phyloP scores from a whole-genome alignment of 495 filamentous ascomycete species.

The Apodospora peruviana region DNA sequence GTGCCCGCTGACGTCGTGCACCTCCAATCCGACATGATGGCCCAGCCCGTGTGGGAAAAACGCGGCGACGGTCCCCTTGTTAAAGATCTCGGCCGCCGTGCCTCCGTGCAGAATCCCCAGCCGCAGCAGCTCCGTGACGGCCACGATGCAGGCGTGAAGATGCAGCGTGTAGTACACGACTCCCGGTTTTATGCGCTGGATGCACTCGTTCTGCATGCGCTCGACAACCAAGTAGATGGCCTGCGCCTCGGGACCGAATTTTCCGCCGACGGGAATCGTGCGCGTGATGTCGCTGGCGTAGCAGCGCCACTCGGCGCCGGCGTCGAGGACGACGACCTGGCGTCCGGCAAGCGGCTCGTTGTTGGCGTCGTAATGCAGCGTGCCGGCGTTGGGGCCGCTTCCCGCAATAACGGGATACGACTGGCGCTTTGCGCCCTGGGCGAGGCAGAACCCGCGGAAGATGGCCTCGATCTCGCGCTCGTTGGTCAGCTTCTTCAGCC shows the following conservation, averaged over 20 bases:
- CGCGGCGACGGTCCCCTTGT: constrained; percentile 61
- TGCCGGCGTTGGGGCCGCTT: constrained; percentile 69
- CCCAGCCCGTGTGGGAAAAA: constrained; percentile 93
- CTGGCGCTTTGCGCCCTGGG: constrained; percentile 66
- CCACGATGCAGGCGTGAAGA: constrained; percentile 64
- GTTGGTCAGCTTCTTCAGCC: constrained; percentile 56
- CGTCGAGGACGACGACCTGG: constrained; percentile 77
- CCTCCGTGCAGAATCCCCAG: constrained; percentile 63
- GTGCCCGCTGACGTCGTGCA: constrained; percentile 64
- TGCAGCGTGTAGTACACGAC: constrained; percentile 64
- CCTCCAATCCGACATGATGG: constrained; percentile 86
- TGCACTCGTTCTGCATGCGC: constrained; percentile 76
- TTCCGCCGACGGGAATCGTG: constrained; percentile 67
- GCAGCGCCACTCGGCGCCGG: constrained; percentile 76
- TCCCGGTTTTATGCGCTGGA: constrained; percentile 59
- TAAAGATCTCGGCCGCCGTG: constrained; percentile 56
- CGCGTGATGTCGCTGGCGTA: constrained; percentile 91
- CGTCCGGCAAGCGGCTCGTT: constrained; percentile 59
- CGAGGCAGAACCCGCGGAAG: constrained; percentile 65
- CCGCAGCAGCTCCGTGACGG: constrained; percentile 59
- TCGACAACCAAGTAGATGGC: constrained; percentile 72
- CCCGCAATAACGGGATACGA: constrained; percentile 85
- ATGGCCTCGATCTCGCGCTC: constrained; percentile 79
- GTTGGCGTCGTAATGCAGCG: constrained; percentile 82
- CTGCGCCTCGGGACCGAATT: constrained; percentile 60